A percentile compares a stretch with the other conserved stretches of the same genome.
Conservation (phyloP, 2,329 filamentous ascomycete species). For the Onygena corvina region DNA sequence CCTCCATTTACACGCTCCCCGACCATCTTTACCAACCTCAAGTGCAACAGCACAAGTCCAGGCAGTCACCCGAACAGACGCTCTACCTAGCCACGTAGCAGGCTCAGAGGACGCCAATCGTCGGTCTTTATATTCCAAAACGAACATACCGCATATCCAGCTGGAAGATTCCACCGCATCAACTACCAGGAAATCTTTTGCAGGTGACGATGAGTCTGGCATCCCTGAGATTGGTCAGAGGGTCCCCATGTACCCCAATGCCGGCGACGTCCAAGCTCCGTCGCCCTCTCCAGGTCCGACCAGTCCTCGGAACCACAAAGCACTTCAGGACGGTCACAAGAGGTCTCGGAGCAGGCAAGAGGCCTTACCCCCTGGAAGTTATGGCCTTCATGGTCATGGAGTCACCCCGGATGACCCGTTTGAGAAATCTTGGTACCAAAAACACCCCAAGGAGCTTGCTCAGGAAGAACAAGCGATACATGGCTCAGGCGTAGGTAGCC, state of each 20-base stretch:
- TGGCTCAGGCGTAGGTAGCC: constrained; percentile 45
- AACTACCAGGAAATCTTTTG: constrained; percentile 43
- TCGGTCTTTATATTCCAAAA: constrained; percentile 42
- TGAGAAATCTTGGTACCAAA: constrained; percentile 83
- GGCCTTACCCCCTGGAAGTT: constrained; percentile 72
- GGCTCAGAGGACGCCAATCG: constrained; percentile 48
- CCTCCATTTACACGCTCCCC: constrained; percentile 77
- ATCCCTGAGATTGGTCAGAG: constrained; percentile 87
- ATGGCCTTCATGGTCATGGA: constrained; percentile 83
- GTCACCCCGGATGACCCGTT: constrained; percentile 64
- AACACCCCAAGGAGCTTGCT: constrained; percentile 67
- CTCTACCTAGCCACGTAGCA: constrained; percentile 60
- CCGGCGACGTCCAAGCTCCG: constrained; percentile 91
- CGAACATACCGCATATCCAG: constrained; percentile 49
- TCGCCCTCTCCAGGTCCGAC: constrained; percentile 53
- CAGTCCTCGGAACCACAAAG: constrained; percentile 35
- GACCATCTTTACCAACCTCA: constrained; percentile 66
- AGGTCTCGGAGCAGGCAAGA: constrained; percentile 63
- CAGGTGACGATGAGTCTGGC: constrained; percentile 64
- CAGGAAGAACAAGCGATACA: constrained; percentile 62
- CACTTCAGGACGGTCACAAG: constrained; percentile 43
- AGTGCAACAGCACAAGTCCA: constrained; percentile 76
- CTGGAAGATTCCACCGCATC: constrained; percentile 37
- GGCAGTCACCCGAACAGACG: constrained; percentile 80
- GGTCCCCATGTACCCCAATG: constrained; percentile 85